Evolutionary conservation across 2,329 filamentous ascomycete genomes (phyloP).

Genomic region (Microdochium bolleyi): DNA sequence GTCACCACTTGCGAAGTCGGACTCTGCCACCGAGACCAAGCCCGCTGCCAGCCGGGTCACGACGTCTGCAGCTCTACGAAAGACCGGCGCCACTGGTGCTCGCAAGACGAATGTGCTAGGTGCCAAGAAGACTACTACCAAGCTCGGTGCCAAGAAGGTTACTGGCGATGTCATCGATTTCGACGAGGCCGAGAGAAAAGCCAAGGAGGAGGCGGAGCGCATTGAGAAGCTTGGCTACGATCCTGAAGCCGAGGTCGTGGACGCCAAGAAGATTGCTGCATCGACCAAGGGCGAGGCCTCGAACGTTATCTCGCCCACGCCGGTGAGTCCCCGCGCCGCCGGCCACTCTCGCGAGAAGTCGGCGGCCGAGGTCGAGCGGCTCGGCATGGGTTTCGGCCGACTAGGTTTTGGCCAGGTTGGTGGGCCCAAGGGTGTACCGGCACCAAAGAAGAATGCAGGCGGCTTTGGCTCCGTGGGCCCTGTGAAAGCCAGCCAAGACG

Average conservation of each 20-base stretch:
- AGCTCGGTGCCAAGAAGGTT: conserved; percentile 91
- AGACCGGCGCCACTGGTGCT: conserved; percentile 57
- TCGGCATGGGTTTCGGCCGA: conserved; percentile 81
- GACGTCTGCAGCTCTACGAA: conserved; percentile 75
- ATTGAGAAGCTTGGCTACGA: conserved; percentile 95
- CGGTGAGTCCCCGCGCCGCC: conserved; percentile 56
- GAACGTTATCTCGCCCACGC: conserved; percentile 64
- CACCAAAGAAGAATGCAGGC: conserved; percentile 66
- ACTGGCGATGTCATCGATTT: conserved; percentile 79
- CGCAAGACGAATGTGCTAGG: conserved; percentile 82
- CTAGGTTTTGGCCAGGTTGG: conserved; percentile 85
- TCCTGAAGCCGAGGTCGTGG: conserved; percentile 69
- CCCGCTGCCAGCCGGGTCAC: conserved; percentile 65
- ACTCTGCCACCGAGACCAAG: conserved; percentile 44
- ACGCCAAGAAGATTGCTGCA: conserved; percentile 29
- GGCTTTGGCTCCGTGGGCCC: conserved; percentile 81
- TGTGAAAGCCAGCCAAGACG: conserved; percentile 60
- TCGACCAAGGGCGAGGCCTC: conserved; percentile 37
- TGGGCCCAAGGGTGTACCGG: conserved; percentile 44
- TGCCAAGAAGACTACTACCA: conserved; percentile 70
- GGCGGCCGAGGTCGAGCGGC: conserved; percentile 73
- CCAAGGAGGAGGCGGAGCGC: conserved; percentile 93
- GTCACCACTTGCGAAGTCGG: conserved; percentile 67
- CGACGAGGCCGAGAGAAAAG: conserved; percentile 93
- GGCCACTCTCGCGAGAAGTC: conserved; percentile 53